Evolutionary conservation across 371 early-diverging fungal species (phyloP), one percentile per base, ranked within the genome.

Genomic region (Mortierella sp.): DNA sequence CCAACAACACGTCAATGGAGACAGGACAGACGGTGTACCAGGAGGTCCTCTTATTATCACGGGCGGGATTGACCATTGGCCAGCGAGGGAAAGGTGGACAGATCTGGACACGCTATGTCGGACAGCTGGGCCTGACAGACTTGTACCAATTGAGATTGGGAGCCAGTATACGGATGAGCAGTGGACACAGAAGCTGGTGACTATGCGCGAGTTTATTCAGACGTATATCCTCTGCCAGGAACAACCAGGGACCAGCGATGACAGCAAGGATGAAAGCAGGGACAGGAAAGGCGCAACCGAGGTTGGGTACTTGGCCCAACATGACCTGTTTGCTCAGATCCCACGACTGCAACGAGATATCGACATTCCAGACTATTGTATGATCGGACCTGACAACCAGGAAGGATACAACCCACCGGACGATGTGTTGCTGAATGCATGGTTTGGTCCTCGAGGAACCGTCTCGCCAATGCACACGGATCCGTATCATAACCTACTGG

Each of bases 401-500:
- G 70, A 76, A 5, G 88, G 88, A 21, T 76, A 81, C 21, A 80
- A 88, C 53, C 89, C 89, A 2, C 89, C 89, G 0, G 86, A 88
- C 1, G 92, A 92, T 14, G 91, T 94, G 24, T 82, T 92, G 37
- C 87, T 93, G 59, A 94, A 97, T 82, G 95, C 94, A 1, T 98
- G 98, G 98, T 91, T 98, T 80, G 98, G 98, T 0, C 98, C 98
- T 0, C 74, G 80, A 28, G 94, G 93, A 0, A 98, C 98, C 0
- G 90, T 96, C 0, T 96, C 97, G 6, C 98, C 98, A 1, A 87
- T 97, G 72, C 98, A 98, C 79, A 93, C 92, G 48, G 98, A 98
- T 80, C 94, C 94, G 0, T 92, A 93, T 72, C 92, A 96, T 79
- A 98, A 98, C 81, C 77, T 98, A 57, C 91, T 97, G 76, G 96